A percentile compares a stretch with the other conserved stretches of the same genome.
Conservation (phyloP, 2,329 filamentous ascomycete species). For the Pseudogymnoascus sp. region DNA sequence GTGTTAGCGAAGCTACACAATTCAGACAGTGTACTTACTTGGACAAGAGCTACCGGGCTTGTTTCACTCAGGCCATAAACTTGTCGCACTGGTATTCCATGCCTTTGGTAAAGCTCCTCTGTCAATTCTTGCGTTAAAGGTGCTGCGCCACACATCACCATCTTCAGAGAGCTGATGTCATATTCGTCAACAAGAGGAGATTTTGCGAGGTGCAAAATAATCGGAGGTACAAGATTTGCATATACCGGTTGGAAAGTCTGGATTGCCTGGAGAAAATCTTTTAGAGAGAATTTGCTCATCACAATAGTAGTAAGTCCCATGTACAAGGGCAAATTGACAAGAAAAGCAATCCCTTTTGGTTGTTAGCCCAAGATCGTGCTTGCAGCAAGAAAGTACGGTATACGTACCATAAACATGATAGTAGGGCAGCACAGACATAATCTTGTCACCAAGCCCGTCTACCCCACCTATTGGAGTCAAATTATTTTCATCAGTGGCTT, state of each 20-base stretch:
- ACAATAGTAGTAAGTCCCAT: slow-evolving; percentile 58
- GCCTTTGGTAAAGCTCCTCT: slow-evolving; percentile 61
- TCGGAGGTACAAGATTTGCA: slow-evolving; percentile 71
- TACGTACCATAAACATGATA: slow-evolving; percentile 69
- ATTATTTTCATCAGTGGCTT: slow-evolving; percentile 40
- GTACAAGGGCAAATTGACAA: slow-evolving; percentile 60
- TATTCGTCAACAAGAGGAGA: slow-evolving; percentile 69
- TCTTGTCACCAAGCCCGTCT: slow-evolving; percentile 47
- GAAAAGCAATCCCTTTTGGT: slow-evolving; percentile 31
- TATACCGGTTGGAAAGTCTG: slow-evolving; percentile 67
- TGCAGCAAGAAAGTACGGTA: background rate
- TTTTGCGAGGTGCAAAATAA: slow-evolving; percentile 71
- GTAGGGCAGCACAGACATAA: slow-evolving; percentile 71
- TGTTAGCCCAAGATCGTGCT: background rate
- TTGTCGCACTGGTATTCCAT: slow-evolving; percentile 74
- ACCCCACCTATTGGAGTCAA: background rate
- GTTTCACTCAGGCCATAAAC: slow-evolving; percentile 84
- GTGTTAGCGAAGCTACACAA: background rate
- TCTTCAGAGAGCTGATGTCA: slow-evolving; percentile 66
- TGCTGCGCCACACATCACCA: slow-evolving; percentile 77
- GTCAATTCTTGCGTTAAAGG: slow-evolving; percentile 73
- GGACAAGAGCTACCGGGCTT: slow-evolving; percentile 65
- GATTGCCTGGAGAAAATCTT: slow-evolving; percentile 66
- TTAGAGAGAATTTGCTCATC: slow-evolving; percentile 72
- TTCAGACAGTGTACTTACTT: slow-evolving; percentile 32